Base-by-base conservation (phyloP, 2,329 filamentous ascomycete species). In the Xylariaceae sp. region DNA sequence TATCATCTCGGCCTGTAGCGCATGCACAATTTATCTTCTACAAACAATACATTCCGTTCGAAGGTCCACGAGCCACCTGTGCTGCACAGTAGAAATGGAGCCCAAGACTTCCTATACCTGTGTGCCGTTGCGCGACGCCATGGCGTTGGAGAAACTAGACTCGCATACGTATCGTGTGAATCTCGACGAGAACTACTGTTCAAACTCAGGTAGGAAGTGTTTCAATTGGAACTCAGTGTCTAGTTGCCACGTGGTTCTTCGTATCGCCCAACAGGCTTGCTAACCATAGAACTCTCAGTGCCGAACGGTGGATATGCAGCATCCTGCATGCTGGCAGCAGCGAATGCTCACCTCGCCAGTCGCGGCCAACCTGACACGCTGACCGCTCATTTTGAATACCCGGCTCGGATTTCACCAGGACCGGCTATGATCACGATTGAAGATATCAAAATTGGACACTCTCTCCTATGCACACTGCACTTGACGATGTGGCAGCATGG, bases 271-370 rank as follows among this genome's bases (percentile, higher is more conserved):
- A n/a, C n/a, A n/a, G n/a, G n/a, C n/a, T n/a, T n/a, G n/a, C n/a
- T n/a, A n/a, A n/a, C n/a, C n/a, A n/a, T n/a, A n/a, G n/a, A n/a
- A n/a, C n/a, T n/a, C n/a, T n/a, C n/a, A 66, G 65, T 67, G 42
- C 60, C 60, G 4, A 62, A 67, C 42, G 64, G 64, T 13, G 64
- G 65, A 7, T 67, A 66, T 39, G 48, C 51, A 0, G 57, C 43
- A 1, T 54, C 61, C 11, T 60, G 63, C 49, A 51, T 68, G 50
- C 50, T 66, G 18, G 54, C 55, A 7, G 59, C 59, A 3, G 51
- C 52, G 5, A 55, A 53, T 9, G 44, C 18, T 17, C 55, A 64
- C 39, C 57, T 66, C 19, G 45, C 50, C 39, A 44, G 54, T 1
- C 54, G 58, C 18, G 45, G 41, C 7, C 56, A 56, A 22, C 47